Evolutionary conservation across 495 filamentous ascomycete species (phyloP), one percentile per base, ranked within the genome.

Genomic region (Penicillium coffeae): DNA sequence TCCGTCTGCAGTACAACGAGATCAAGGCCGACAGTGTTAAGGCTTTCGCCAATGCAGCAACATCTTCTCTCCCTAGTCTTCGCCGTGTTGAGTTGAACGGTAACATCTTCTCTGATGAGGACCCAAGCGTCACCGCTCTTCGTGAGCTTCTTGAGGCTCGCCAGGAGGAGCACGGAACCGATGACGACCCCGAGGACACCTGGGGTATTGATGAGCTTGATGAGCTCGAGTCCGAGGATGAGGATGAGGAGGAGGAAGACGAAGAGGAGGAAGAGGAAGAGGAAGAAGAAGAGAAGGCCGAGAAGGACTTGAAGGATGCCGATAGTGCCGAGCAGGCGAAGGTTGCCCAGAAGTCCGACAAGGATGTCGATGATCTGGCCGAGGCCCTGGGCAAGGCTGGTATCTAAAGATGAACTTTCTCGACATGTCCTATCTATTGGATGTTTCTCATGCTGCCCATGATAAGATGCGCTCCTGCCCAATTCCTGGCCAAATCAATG

Each of bases 1-100:
- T 97, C 56, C 79, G 89, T 50, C 66, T 96, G 50, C 92, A 97
- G 67, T 97, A 88, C 77, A 95, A 96, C 74, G 93, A 98, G 48
- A 90, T 98, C 58, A 87, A 85, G 38, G 68, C 83, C 0, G 75
- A 79, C 47, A 84, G 85, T 32, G 68, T 96, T 33, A 82, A 86
- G 63, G 78, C 75, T 4, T 71, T 98, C 40, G 74, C 82, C 16
- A 71, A 78, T 21, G 85, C 85, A 1, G 76, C 80, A 12, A 79
- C 82, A 62, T 72, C 74, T 13, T 67, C 65, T 0, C 73, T 96
- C n/a, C 87, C 85, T 0, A 74, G 75, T 19, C 69, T 96, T 51
- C 82, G 82, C 66, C 84, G 89, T 53, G 80, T 96, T 49, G 93
- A 98, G 65, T 72, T 98, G 50, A 97, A 98, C 65, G 93, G 93